Evolutionary conservation across 371 early-diverging fungal species (phyloP).

Genomic region (Chytridium lagenaria): DNA sequence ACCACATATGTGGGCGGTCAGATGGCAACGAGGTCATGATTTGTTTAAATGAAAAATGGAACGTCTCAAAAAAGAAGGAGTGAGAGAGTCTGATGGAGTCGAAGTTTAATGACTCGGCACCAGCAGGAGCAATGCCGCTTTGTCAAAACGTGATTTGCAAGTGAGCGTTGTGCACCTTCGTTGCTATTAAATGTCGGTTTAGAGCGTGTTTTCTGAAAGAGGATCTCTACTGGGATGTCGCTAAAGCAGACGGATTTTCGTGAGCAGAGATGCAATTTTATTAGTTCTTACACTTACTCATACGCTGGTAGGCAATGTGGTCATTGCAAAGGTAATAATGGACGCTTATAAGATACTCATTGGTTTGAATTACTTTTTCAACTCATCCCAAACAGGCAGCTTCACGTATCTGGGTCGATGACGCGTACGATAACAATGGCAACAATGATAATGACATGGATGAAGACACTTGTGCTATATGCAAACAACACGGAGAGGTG

Average conservation of each 20-base stretch:
- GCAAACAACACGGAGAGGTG: constrained; percentile 17
- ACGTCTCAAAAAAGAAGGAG: background rate
- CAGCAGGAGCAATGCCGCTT: background rate
- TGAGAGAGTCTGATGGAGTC: background rate
- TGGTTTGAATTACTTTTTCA: background rate
- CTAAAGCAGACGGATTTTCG: constrained; percentile 7
- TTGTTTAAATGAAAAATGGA: constrained; percentile 18
- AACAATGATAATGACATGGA: constrained; percentile 12
- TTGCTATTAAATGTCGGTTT: too few relatives aligned
- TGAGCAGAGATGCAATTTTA: background rate
- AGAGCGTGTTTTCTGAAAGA: constrained; percentile 19
- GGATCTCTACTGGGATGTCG: constrained; percentile 14
- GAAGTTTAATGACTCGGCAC: background rate
- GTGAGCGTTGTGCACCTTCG: too few relatives aligned
- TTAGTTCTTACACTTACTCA: too few relatives aligned
- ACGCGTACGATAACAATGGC: constrained; percentile 1
- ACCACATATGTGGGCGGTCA: constrained; percentile 10
- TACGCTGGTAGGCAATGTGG: constrained; percentile 19
- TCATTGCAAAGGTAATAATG: constrained; percentile 14
- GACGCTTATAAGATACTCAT: background rate
- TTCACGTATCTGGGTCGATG: background rate
- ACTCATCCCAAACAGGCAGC: constrained; percentile 16
- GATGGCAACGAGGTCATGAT: constrained; percentile 17
- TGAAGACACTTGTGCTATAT: constrained; percentile 18
- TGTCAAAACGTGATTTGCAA: constrained; percentile 20